Evolutionary conservation across 805 yeast genomes (phyloP), one percentile per base, ranked within the genome.

Genomic region (Huiozyma naganishii): DNA sequence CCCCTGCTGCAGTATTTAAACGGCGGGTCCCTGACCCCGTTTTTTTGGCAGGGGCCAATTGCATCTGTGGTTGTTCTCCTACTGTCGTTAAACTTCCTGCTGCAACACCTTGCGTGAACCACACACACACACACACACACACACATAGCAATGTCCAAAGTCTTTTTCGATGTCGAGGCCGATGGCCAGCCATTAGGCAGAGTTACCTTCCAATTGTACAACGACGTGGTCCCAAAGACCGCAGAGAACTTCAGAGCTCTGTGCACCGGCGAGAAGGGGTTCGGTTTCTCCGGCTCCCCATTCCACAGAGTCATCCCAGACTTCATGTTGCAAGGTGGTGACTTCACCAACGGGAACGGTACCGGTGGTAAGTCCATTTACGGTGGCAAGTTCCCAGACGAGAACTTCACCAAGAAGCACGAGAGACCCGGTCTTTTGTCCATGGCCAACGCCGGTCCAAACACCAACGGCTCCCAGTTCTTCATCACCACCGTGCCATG

Each of bases 251-350:
- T 89, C 83, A 82, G 95, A 71, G 95, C 95, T 50, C 76, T 89
- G 61, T 74, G 83, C 67, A 88, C 97, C 52, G 97, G 97, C 62
- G 96, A 88, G 75, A 83, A 87, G 77, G 97, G 97, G 49, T 86
- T 73, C 66, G 97, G 97, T 57, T 90, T 84, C 80, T 79, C 82
- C 62, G 79, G 77, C 59, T 87, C 95, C 48, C 73, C 80, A 58
- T 89, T 90, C 92, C 97, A 89, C 86, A 83, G 96, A 74, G 95
- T 89, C 53, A 88, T 88, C 61, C 96, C 96, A 61, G 82, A 85
- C 69, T 92, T 92, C 78, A 90, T 90, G 98, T 76, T 92, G 67
- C 97, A 92, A 76, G 97, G 94, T 70, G 94, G 94, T 76, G 95
- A 85, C 69, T 83, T 85, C 79, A 83, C 92, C 67, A 72, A 75